phyloP scores from a whole-genome alignment of 306 rosid species.

The Trifolium fragiferum region DNA sequence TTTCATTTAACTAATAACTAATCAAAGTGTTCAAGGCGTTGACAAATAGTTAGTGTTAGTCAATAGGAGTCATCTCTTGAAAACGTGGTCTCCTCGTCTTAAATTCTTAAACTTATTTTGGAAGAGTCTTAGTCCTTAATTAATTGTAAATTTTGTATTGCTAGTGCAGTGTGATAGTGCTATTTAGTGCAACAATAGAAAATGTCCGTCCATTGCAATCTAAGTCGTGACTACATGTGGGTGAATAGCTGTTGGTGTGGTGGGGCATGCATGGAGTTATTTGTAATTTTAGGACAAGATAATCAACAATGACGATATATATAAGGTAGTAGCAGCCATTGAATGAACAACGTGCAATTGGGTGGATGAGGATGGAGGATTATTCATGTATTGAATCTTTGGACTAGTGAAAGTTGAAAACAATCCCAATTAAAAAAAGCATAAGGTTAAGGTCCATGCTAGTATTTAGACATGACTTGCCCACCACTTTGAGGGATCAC shows the following conservation, averaged over 20 bases:
- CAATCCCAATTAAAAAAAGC: slow-evolving; percentile 9
- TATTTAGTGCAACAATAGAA: slow-evolving; percentile 26
- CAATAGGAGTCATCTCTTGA: not conserved
- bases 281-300: slow-evolving; percentile 4
- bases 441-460: slow-evolving; percentile 23
- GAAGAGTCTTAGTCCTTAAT: not conserved
- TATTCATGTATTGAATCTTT: slow-evolving; percentile 15
- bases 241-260: slow-evolving; percentile 36
- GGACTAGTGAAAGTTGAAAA: slow-evolving; percentile 27
- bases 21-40: not conserved
- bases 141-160: not conserved
- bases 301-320: slow-evolving; percentile 8
- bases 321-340: slow-evolving; percentile 35
- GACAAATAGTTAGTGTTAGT: not conserved
- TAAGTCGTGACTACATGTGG: slow-evolving; percentile 50
- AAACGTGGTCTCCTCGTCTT: slow-evolving; percentile 29
- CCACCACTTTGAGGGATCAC: slow-evolving; percentile 17
- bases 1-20: too few relatives aligned
- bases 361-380: slow-evolving; percentile 29
- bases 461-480: slow-evolving; percentile 37
- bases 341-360: slow-evolving; percentile 36
- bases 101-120: not conserved
- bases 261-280: slow-evolving; percentile 40
- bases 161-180: slow-evolving; percentile 23
- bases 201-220: slow-evolving; percentile 15